These are phyloP conservation scores for Neurospora pannonica DNA, from an alignment of 495 filamentous ascomycete genomes.

Conservation along the genomic window DNA sequence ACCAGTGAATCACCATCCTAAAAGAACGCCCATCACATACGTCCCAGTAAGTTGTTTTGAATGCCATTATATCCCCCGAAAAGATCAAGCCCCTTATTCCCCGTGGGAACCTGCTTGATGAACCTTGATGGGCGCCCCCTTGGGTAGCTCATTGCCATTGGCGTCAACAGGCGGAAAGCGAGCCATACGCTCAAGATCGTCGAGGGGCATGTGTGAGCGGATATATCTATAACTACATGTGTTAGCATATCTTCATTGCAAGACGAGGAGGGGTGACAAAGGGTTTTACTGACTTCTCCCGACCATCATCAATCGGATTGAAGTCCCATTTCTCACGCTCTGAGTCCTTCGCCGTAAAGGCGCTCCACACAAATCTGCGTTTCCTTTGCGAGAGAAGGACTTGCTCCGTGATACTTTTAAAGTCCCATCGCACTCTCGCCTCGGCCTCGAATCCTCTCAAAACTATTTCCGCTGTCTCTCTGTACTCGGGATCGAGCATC, in stretches of 20 bases:
- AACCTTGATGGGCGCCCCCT: slow-evolving; percentile 22
- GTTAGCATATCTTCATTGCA: background rate
- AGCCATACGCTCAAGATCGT: slow-evolving; percentile 57
- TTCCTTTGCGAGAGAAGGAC: slow-evolving; percentile 64
- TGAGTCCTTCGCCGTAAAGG: slow-evolving; percentile 39
- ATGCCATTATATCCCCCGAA: background rate
- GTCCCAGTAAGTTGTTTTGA: no score
- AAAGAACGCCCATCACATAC: background rate
- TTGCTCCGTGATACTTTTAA: slow-evolving; percentile 56
- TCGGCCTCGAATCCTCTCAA: slow-evolving; percentile 56
- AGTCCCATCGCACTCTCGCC: slow-evolving; percentile 60
- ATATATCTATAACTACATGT: slow-evolving; percentile 42
- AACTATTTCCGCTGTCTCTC: slow-evolving; percentile 33
- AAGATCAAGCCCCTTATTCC: slow-evolving; percentile 26
- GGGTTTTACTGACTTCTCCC: slow-evolving; percentile 49
- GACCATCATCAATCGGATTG: slow-evolving; percentile 61
- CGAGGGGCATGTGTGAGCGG: slow-evolving; percentile 56
- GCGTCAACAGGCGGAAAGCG: slow-evolving; percentile 56
- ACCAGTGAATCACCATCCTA: background rate
- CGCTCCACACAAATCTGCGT: slow-evolving; percentile 62
- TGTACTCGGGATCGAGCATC: background rate
- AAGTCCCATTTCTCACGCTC: slow-evolving; percentile 53
- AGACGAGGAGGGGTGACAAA: background rate
- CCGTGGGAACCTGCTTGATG: slow-evolving; percentile 41
- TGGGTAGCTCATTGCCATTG: slow-evolving; percentile 34